Evolutionary conservation across 345 rosid species (phyloP).

Genomic region (Brassica juncea): DNA sequence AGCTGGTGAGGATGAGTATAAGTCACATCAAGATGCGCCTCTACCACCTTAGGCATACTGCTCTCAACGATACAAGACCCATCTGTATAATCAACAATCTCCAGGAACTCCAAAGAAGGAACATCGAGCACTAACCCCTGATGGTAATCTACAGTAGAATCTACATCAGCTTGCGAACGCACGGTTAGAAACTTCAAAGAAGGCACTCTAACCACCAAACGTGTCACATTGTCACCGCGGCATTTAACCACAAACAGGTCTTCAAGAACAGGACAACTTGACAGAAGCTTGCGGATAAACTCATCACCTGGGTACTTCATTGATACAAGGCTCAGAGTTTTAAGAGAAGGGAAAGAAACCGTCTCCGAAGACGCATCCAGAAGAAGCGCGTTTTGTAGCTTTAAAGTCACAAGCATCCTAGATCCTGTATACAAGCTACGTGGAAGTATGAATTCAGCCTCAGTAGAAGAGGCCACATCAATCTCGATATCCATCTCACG

Average conservation of each 20-base stretch:
- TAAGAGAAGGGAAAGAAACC: conserved; percentile 4
- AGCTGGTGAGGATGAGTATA: background rate
- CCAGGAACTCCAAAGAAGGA: background rate
- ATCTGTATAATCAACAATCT: background rate
- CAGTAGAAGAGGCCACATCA: background rate
- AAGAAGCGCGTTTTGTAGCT: background rate
- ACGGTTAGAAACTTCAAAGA: background rate
- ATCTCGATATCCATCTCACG: background rate
- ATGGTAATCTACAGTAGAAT: background rate
- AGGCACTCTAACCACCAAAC: background rate
- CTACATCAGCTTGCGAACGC: background rate
- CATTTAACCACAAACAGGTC: background rate
- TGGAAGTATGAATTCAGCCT: background rate
- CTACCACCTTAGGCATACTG: background rate
- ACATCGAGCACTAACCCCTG: background rate
- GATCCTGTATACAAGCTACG: background rate
- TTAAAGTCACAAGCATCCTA: conserved; percentile 10
- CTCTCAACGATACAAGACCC: background rate
- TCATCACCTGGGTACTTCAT: conserved; percentile 9
- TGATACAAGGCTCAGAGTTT: background rate
- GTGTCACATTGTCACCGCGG: background rate
- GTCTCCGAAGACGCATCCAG: background rate
- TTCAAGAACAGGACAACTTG: conserved; percentile 30
- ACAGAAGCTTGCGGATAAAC: conserved; percentile 11
- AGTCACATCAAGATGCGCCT: background rate